Conservation (phyloP, 768 basidiomycete genomes). For the Leccinellum luteum region DNA sequence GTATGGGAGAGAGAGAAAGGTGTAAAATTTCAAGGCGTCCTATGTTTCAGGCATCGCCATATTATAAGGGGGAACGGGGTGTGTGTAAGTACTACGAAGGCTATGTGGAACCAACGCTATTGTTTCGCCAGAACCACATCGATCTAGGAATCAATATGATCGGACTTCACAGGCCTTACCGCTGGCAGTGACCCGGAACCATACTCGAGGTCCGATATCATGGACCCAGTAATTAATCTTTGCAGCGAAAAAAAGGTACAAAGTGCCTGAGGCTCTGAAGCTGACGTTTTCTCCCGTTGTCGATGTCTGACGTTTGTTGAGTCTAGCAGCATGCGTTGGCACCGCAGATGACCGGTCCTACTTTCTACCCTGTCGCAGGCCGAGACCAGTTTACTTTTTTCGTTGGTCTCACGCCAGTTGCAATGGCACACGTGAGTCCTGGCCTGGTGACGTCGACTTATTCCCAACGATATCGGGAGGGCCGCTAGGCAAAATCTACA, state of each 20-base stretch:
- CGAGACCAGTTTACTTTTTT: no score
- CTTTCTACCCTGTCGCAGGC: not conserved
- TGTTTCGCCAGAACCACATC: not conserved
- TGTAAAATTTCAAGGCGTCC: not conserved
- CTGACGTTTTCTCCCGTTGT: not conserved
- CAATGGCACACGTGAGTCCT: not conserved
- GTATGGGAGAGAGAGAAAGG: not conserved
- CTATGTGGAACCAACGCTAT: not conserved
- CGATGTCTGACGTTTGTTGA: not conserved
- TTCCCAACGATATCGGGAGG: not conserved
- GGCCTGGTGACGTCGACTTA: not conserved
- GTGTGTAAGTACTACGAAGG: not conserved
- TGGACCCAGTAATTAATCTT: no score
- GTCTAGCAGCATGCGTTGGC: not conserved
- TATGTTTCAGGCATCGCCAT: conserved; percentile 15
- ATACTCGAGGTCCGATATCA: not conserved
- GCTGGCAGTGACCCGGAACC: not conserved
- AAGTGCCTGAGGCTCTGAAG: not conserved
- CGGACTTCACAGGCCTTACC: no score
- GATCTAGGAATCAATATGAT: not conserved
- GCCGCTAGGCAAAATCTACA: not conserved
- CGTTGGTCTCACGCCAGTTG: not conserved
- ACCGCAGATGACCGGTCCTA: not conserved
- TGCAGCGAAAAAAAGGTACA: not conserved
- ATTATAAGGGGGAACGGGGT: not conserved